Conservation (phyloP, 768 basidiomycete genomes). For the Holtermanniella nyarrowii region DNA sequence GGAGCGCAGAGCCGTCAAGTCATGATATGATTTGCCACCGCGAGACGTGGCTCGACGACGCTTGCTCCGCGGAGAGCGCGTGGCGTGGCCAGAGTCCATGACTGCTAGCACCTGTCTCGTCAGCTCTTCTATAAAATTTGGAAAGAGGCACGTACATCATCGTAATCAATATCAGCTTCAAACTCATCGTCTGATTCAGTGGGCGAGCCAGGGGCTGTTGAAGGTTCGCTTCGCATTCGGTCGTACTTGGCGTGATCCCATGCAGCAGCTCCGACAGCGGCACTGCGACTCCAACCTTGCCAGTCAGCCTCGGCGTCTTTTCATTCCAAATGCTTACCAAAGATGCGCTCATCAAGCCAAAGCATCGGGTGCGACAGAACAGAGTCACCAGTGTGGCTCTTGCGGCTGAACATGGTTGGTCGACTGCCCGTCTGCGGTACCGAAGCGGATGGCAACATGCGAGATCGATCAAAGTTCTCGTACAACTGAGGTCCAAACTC, state of each 20-base stretch:
- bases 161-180: slow-evolving; percentile 73
- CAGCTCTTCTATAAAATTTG: background rate
- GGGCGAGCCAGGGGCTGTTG: slow-evolving; percentile 59
- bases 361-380: slow-evolving; percentile 84
- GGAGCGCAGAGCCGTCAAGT: slow-evolving; percentile 7
- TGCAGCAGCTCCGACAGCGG: slow-evolving; percentile 69
- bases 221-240: slow-evolving; percentile 42
- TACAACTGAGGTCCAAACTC: slow-evolving; percentile 81
- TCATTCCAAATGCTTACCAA: slow-evolving; percentile 45
- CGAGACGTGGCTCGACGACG: slow-evolving; percentile 3
- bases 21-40: slow-evolving; percentile 19
- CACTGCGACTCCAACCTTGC: slow-evolving; percentile 59
- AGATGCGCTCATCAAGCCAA: slow-evolving; percentile 87
- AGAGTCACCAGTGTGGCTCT: slow-evolving; percentile 46
- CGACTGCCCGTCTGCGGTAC: slow-evolving; percentile 69
- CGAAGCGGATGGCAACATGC: slow-evolving; percentile 74
- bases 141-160: slow-evolving; percentile 50
- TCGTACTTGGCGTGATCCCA: slow-evolving; percentile 56
- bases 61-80: slow-evolving; percentile 13
- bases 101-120: slow-evolving; percentile 24
- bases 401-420: slow-evolving; percentile 66
- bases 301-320: background rate
- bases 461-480: slow-evolving; percentile 75
- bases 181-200: slow-evolving; percentile 69
- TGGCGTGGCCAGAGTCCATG: slow-evolving; percentile 24